Base-by-base conservation (phyloP, 805 yeast species). In the Kodamaea kaohsiungensis region DNA sequence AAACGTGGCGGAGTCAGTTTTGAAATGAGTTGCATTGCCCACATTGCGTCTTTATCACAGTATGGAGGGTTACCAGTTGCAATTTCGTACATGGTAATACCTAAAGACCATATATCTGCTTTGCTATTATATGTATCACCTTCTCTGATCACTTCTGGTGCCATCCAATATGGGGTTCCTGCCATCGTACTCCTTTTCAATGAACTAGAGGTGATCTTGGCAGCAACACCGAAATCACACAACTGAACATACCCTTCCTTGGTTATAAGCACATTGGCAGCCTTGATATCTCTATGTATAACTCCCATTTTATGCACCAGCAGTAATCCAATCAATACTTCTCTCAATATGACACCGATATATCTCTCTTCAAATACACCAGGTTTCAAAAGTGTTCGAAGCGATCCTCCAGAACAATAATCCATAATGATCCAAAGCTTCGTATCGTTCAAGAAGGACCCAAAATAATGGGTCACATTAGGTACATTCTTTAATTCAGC, bases 161-260 rank as follows among this genome's bases (percentile, higher is more conserved):
- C 98, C 99, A 95, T 95, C 99, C 99, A 95, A 67, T 91, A 95
- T 0, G 96, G 96, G 0, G 96, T 89, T 7, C 96, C 96, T 0
- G 97, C 98, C 84, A 96, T 91, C 0, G 99, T 95, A 37, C 93
- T 89, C 62, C 99, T 79, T 66, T 91, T 90, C 46, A 86, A 68
- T 16, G 85, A 83, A 39, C 86, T 81, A 38, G 92, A 80, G 2
- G 96, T 84, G 45, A 92, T 75, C 66, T 91, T 93, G 1, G 98
- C 98, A 0, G 99, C 99, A 18, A 96, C 99, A 33, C 99, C 99
- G 72, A 95, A 95, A 70, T 95, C 99, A 78, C 98, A 93, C 46
- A 95, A 79, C 65, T 89, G 90, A 3, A 96, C 96, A 51, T 81
- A 82, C 5, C 99, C 99, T 48, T 89, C 96, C 60, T 89, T 89